Evolutionary conservation across 2,329 filamentous ascomycete genomes (phyloP), one percentile per base, ranked within the genome.

Genomic region (Acrocalymma vagum): DNA sequence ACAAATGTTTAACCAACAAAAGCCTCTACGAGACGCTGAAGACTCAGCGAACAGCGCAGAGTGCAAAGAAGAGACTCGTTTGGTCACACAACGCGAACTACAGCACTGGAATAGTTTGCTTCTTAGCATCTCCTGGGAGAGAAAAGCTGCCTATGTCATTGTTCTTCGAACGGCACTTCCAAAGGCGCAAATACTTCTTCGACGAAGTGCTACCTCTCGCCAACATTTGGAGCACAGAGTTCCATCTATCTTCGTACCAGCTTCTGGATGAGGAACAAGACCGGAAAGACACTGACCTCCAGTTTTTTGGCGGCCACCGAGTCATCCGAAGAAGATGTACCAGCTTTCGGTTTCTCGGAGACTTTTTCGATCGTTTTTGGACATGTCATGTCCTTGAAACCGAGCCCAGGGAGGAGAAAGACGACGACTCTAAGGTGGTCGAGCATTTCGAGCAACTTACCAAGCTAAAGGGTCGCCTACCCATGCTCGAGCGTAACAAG

Each of bases 361-460:
- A 69, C 38, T 62, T 64, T 24, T 67, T 62, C 16, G 64, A 69
- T 27, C 55, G 63, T 0, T 66, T 58, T 23, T 68, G 64, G 64
- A 69, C 64, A 1, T 65, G 63, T 24, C 49, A 61, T 29, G 35
- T 60, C n/a, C 35, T 63, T 10, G 44, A 66, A 29, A 28, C 46
- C 22, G 13, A 39, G 6, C 37, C 42, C 10, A 15, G n/a, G 25
- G n/a, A n/a, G n/a, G n/a, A n/a, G 23, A 18, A n/a, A n/a, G n/a
- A n/a, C n/a, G n/a, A n/a, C n/a, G n/a, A 25, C 23, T 25, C 23
- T n/a, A 25, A 27, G 38, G 16, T 22, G 20, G 8, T 18, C 13
- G 22, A 37, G 17, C 4, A 11, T 6, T 5, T 10, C 6, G 17
- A 29, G 5, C 10, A 28, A 16, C 29, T 29, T 15, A 17, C 9